These are phyloP conservation scores for Colletotrichum somersetense DNA, from an alignment of 2,329 filamentous ascomycete species.

Conservation along the genomic window DNA sequence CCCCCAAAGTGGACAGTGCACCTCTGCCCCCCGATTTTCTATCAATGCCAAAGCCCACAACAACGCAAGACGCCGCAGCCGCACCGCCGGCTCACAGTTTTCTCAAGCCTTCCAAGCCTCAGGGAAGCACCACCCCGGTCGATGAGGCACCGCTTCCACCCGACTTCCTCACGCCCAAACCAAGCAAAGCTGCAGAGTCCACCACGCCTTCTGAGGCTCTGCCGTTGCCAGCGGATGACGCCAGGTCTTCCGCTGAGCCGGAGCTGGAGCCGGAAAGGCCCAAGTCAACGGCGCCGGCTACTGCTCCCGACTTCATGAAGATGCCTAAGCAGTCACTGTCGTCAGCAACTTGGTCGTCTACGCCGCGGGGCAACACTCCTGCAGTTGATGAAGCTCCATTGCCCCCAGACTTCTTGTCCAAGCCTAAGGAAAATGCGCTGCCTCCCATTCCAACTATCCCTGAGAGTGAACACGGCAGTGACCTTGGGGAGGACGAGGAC, in stretches of 20 bases:
- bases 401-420: conserved; percentile 54
- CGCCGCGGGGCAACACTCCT: conserved; percentile 27
- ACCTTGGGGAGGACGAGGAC: conserved; percentile 56
- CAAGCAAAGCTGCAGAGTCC: conserved; percentile 43
- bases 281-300: conserved; percentile 44
- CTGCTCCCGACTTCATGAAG: conserved; percentile 36
- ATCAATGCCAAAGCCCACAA: conserved; percentile 45
- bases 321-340: conserved; percentile 40
- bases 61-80: conserved; percentile 43
- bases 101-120: conserved; percentile 44
- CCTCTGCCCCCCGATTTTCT: conserved; percentile 53
- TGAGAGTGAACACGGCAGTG: conserved; percentile 43
- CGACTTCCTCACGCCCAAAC: conserved; percentile 48
- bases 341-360: conserved; percentile 38
- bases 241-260: conserved; percentile 7
- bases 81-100: conserved; percentile 53
- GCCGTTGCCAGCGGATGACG: conserved; percentile 21
- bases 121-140: conserved; percentile 41
- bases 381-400: conserved; percentile 54
- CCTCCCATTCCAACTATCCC: conserved; percentile 36
- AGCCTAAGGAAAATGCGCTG: conserved; percentile 46
- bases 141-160: conserved; percentile 46
- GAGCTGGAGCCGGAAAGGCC: conserved; percentile 33
- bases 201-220: conserved; percentile 29
- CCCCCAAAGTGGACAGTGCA: conserved; percentile 45